Percentiles rank a stretch among this genome's conserved stretches.
phyloP scores from a whole-genome alignment of 495 filamentous ascomycete genomes.

The Chaetomidium leptoderma region DNA sequence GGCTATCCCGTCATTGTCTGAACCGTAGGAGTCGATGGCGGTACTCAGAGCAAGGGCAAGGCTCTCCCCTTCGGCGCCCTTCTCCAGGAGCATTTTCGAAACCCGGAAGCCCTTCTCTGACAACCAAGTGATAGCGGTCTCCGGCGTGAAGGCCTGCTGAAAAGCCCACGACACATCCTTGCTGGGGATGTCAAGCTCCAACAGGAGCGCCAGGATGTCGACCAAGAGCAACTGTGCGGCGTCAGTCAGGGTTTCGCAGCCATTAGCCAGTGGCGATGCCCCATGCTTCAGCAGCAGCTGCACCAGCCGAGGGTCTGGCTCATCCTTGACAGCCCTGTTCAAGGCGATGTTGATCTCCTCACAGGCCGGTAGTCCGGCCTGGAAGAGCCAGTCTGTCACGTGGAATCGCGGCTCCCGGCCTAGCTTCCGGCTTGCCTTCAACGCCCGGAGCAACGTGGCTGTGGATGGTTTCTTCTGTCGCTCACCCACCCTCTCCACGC shows the following conservation, averaged over 20 bases:
- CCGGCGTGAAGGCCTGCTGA: constrained; percentile 34
- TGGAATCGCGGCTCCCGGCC: constrained; percentile 39
- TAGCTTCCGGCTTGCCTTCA: constrained; percentile 44
- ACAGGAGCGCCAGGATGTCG: constrained; percentile 35
- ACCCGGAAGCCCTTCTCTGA: constrained; percentile 36
- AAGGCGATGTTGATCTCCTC: constrained; percentile 40
- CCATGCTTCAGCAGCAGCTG: constrained; percentile 38
- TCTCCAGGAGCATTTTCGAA: constrained; percentile 37
- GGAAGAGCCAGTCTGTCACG: constrained; percentile 43
- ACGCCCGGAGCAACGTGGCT: constrained; percentile 36
- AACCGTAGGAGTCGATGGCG: constrained; percentile 32
- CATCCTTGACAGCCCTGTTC: constrained; percentile 42
- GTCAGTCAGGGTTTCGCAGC: constrained; percentile 44
- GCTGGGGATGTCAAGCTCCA: constrained; percentile 32
- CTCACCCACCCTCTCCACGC: constrained; percentile 30
- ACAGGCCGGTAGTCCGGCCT: constrained; percentile 38
- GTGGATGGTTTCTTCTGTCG: constrained; percentile 36
- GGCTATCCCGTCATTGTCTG: constrained; percentile 33
- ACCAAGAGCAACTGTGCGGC: constrained; percentile 32
- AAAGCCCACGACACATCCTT: constrained; percentile 41
- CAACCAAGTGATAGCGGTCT: constrained; percentile 35
- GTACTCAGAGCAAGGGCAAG: constrained; percentile 36
- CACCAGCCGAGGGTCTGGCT: constrained; percentile 41
- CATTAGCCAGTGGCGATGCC: constrained; percentile 41
- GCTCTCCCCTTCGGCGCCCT: constrained; percentile 41